phyloP scores from a whole-genome alignment of 768 basidiomycete species.

The Guyanaporus albipodus region DNA sequence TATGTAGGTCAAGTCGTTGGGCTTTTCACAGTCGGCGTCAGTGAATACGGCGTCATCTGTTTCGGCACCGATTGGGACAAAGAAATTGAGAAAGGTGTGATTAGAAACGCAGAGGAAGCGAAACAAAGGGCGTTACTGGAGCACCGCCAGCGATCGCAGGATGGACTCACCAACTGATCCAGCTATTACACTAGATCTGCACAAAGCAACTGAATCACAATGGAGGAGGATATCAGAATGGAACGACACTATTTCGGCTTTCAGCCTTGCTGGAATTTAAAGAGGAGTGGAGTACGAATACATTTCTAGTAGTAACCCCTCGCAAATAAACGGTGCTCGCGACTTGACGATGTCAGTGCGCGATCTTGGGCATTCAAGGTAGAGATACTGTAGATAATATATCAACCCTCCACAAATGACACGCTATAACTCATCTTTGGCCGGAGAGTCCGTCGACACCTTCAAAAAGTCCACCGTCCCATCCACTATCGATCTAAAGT shows the following conservation, averaged over 20 bases:
- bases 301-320: background rate
- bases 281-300: background rate
- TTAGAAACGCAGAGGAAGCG: conserved; percentile 33
- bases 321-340: background rate
- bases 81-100: conserved; percentile 40
- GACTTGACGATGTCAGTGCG: background rate
- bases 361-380: background rate
- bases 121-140: conserved; percentile 28
- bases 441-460: conserved; percentile 36
- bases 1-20: conserved; percentile 65
- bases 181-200: background rate
- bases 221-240: background rate
- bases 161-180: conserved; percentile 17
- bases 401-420: conserved; percentile 4
- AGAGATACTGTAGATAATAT: background rate
- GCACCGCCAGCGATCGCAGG: conserved; percentile 10
- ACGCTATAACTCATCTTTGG: conserved; percentile 30
- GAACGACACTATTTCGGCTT: too few species aligned
- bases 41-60: conserved; percentile 63
- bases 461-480: conserved; percentile 56
- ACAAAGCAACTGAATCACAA: background rate
- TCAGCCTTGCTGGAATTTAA: background rate
- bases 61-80: conserved; percentile 47
- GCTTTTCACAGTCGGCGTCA: conserved; percentile 64
- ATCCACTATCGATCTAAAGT: conserved; percentile 67